Percentiles rank a stretch among this genome's conserved stretches.
These are phyloP conservation scores for Closterium sp. DNA, from an alignment of 139 green algal genomes.

Conservation along the genomic window DNA sequence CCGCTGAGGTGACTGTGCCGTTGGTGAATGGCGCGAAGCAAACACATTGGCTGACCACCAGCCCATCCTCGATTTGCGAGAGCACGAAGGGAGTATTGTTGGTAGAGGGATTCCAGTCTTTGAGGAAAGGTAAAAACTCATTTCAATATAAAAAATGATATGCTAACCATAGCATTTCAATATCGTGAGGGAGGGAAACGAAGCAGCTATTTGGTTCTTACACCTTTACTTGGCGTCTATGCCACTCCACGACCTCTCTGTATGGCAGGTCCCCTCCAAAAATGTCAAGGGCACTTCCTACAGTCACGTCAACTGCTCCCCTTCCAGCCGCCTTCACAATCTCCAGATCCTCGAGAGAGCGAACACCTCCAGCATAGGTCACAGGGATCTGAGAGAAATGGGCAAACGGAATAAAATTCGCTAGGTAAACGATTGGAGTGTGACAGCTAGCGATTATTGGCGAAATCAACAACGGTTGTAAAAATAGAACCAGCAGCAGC, in stretches of 20 bases:
- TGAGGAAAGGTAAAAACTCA: too few relatives aligned
- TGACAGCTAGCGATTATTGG: too few relatives aligned
- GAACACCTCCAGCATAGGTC: constrained; percentile 93
- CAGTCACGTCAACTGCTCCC: constrained; percentile 89
- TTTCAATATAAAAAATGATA: too few relatives aligned
- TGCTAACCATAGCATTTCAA: too few relatives aligned
- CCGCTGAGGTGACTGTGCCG: not conserved
- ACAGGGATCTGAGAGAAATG: constrained; percentile 55
- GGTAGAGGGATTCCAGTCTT: too few relatives aligned
- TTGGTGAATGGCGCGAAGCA: not conserved
- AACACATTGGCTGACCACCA: not conserved
- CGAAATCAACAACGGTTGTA: not conserved
- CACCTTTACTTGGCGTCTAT: constrained; percentile 55
- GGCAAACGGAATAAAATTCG: too few relatives aligned
- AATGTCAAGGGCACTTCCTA: constrained; percentile 95
- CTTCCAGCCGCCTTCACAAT: constrained; percentile 44
- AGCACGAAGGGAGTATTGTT: too few relatives aligned
- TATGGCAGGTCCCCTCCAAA: constrained; percentile 92
- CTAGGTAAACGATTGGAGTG: too few relatives aligned
- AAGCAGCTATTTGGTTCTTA: not conserved
- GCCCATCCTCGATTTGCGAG: too few relatives aligned
- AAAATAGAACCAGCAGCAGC: not conserved
- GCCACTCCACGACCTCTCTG: constrained; percentile 87
- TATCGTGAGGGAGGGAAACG: not conserved
- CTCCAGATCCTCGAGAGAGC: constrained; percentile 54